Conservation (phyloP, 2,329 filamentous ascomycete species). For the Colletotrichum sp. region DNA sequence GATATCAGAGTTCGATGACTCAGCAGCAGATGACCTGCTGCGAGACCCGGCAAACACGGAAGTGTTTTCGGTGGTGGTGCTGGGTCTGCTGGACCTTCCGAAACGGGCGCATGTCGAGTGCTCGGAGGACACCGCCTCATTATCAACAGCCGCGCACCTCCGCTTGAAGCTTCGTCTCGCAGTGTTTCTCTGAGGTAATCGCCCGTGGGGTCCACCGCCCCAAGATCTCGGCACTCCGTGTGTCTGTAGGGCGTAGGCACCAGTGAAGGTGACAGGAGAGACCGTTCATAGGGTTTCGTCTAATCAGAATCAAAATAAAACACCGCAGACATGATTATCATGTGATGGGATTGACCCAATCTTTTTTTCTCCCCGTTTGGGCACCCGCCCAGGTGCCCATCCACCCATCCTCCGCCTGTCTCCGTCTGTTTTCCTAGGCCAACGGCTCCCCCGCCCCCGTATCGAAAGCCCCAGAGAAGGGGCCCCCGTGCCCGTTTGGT, state of each 20-base stretch:
- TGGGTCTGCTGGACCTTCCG: conserved; percentile 3
- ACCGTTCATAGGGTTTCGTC: not conserved
- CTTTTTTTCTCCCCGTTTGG: not conserved
- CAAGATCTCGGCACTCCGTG: not conserved
- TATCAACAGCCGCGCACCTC: not conserved
- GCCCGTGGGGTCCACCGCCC: not conserved
- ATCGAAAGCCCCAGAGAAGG: not conserved
- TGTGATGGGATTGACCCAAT: not conserved
- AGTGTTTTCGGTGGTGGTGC: not conserved
- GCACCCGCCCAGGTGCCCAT: not conserved
- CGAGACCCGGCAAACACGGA: not conserved
- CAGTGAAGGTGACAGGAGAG: not conserved
- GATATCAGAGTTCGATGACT: conserved; percentile 5
- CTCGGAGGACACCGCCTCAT: conserved; percentile 10
- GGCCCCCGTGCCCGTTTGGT: conserved; percentile 7
- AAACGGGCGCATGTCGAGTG: not conserved
- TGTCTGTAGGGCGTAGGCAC: not conserved
- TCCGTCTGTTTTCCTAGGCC: not conserved
- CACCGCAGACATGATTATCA: conserved; percentile 3
- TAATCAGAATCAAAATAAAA: not conserved
- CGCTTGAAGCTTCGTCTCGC: not conserved
- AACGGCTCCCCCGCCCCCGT: not conserved
- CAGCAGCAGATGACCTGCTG: not conserved
- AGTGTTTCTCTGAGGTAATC: not conserved
- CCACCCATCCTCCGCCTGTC: not conserved